Evolutionary conservation across 179 eudicot genomes (phyloP), one percentile per base, ranked within the genome.

Genomic region (Dionaea muscipula): DNA sequence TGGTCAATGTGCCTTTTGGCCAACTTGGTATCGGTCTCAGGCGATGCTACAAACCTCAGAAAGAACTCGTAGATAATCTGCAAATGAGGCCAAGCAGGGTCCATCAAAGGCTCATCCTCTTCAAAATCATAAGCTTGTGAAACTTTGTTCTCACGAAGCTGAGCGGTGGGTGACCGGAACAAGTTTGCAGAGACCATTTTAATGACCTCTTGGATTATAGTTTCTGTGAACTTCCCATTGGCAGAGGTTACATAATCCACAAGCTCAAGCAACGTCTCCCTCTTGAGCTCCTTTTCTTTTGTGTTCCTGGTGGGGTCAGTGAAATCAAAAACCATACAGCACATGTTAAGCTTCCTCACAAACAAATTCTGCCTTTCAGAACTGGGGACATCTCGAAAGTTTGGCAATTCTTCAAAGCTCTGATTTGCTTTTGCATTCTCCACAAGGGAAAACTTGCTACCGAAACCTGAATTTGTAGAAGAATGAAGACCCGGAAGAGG

Each of bases 61-160:
- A 69, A 61, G 47, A 73, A 62, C 61, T 73, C 78, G 61, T 73
- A 73, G 16, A 73, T 71, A 54, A 65, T 41, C 55, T 73, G 78
- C 53, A 73, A 65, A 66, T 73, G 78, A 26, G 74, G 62, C 78
- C 78, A 73, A 4, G 71, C 38, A 7, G 68, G 74, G 15, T 69
- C 74, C 71, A 66, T 65, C 15, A 59, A 46, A 16, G 67, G 71
- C 54, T 73, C 78, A 7, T 65, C 78, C 26, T 73, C 78, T 55
- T 73, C 78, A 18, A 56, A 51, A 21, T 73, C 74, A 54, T 38
- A 65, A 23, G 55, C 60, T 62, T 62, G 68, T 24, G 58, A 51
- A 27, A 47, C 49, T 19, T 68, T 76, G 53, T 63, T 57, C 12
- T 69, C 67, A 31, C 56, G 56, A 48, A 46, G 36, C 13, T 53